Base-by-base conservation (phyloP, 1,284 basidiomycete species). In the Coniferiporia sulphurascens region DNA sequence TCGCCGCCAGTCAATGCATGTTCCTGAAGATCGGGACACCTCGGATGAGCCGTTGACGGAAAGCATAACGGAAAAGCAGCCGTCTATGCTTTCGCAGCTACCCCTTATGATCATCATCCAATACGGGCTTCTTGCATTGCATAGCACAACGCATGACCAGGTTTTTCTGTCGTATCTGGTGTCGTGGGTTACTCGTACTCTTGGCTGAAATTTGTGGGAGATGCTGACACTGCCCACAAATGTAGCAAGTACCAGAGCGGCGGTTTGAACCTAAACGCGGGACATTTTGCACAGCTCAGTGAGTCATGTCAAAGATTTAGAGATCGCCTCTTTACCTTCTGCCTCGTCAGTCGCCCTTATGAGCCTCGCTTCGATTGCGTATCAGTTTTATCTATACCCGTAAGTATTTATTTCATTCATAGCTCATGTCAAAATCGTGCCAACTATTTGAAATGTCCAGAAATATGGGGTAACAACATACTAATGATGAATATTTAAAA, bases 331-430 rank as follows among this genome's bases (percentile, higher is more conserved):
- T 36, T 53, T 64, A 52, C 70, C 65, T 60, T 62, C 55, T 46
- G 55, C 54, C 43, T 34, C 58, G n/a, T 12, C 62, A 91, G 89
- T 89, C 69, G 88, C 88, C 10, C 66, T 91, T 54, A 91, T 91
- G 88, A 89, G 87, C 69, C 78, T 91, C 32, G 86, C 84, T 52
- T 88, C 90, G 68, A 89, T 91, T 62, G 82, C 82, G n/a, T 91
- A 90, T 67, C 88, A 91, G 67, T 91, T 91, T 67, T 84, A 90
- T 68, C 78, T 93, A 48, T 95, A 94, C 77, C 91, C 92, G 83
- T 91, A 71, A 69, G 86, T 82, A 4, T 15, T 66, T 82, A 4
- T 15, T 66, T 61, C 62, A 63, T 65, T 59, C 67, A 68, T 60
- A 56, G 62, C 58, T 56, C 71, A 15, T 2, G 15, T 41, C 3